Evolutionary conservation across 2,329 filamentous ascomycete genomes (phyloP), one percentile per base, ranked within the genome.

Genomic region (Fusarium piperis): DNA sequence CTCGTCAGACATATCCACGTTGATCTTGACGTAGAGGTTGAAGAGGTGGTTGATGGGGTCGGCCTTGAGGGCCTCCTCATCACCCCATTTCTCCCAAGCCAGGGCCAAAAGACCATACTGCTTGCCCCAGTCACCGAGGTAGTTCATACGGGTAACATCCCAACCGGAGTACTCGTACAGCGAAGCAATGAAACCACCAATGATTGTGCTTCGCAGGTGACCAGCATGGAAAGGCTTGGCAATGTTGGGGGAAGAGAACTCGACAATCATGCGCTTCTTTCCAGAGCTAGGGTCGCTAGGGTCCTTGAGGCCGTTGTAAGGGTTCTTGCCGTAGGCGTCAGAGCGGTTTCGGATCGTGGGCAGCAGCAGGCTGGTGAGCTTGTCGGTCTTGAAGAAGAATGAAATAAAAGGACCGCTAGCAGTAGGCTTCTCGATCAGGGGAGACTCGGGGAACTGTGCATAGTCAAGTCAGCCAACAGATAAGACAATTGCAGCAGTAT

Each of bases 191-290:
- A 94, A 94, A 39, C 92, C 92, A 55, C 92, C 92, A 67, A 94
- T 94, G 78, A 94, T 94, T 38, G 92, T 95, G 74, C 90, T 92
- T 77, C 93, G 87, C 75, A 94, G 84, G 80, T 95, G 92, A 13
- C 92, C 92, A 39, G 92, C 92, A 78, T 94, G 92, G 84, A 94
- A 94, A 26, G 92, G 93, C 82, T 95, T 95, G 51, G 93, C 93
- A 66, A 96, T 94, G 79, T 96, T 96, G 57, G 94, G 93, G 9
- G 92, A 94, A 9, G 92, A 94, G 81, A 95, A 96, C 78, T 96
- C 93, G 75, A 96, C 88, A 58, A 96, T 88, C 78, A 90, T 87
- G 67, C 87, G 88, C 85, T 93, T 93, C 75, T 85, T 85, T 68
- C 88, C 90, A 65, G 87, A 84, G 58, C 84, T 86, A 9, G 89